Conservation (phyloP, 208 protist genomes). For the Acanthamoeba lenticulata region DNA sequence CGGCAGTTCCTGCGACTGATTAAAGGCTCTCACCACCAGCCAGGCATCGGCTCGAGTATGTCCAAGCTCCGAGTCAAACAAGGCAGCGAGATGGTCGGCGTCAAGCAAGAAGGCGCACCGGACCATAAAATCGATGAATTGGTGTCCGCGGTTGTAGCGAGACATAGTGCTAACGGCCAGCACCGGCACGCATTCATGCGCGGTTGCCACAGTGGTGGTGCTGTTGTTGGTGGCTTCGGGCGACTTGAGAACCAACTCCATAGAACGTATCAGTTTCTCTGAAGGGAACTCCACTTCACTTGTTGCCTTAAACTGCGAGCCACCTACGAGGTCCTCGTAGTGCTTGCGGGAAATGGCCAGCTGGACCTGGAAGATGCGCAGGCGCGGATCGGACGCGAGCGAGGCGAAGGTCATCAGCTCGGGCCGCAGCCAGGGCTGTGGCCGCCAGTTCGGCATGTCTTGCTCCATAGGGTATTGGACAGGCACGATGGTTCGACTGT, state of each 20-base stretch:
- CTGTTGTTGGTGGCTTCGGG: no score
- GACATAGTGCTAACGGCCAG: neutral
- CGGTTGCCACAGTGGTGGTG: no score
- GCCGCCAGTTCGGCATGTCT: no score
- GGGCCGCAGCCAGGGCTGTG: no score
- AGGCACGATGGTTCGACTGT: no score
- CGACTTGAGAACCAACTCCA: no score
- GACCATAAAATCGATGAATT: neutral
- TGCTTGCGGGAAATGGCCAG: neutral
- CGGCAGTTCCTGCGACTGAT: neutral
- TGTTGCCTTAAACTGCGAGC: neutral
- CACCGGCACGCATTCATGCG: no score
- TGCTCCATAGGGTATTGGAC: no score
- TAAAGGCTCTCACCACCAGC: neutral
- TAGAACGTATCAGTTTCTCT: no score
- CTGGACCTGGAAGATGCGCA: neutral
- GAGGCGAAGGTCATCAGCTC: neutral
- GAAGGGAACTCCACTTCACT: neutral
- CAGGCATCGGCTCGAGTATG: neutral
- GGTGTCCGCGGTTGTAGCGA: neutral
- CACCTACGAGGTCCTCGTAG: no score
- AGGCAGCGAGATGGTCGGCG: neutral
- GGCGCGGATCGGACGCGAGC: neutral
- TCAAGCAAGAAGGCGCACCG: neutral
- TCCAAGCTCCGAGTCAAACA: neutral